Conservation (phyloP, 192 early-diverging fungal species). For the Hyaloraphidium curvatum region DNA sequence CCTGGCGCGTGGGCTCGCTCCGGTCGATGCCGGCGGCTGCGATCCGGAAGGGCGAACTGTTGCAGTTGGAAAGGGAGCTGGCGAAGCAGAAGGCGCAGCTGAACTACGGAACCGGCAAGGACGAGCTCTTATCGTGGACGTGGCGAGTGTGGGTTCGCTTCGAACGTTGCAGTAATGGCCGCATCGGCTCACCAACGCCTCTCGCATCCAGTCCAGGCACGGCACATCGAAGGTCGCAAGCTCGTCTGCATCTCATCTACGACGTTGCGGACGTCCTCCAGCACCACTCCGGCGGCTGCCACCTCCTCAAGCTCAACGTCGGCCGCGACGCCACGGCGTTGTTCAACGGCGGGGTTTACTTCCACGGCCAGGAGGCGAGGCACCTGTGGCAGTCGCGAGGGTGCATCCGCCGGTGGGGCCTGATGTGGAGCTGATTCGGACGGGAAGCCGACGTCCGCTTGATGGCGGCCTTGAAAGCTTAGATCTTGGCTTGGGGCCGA, state of each 20-base stretch:
- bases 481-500: too few species aligned
- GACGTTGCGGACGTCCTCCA: slow-evolving; percentile 63
- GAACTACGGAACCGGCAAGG: slow-evolving; percentile 51
- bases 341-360: slow-evolving; percentile 82
- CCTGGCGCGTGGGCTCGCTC: slow-evolving; percentile 45
- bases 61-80: slow-evolving; percentile 66
- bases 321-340: slow-evolving; percentile 71
- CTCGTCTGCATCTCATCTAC: slow-evolving; percentile 67
- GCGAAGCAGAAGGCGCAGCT: slow-evolving; percentile 32
- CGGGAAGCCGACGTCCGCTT: too few species aligned
- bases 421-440: too few species aligned
- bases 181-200: too few species aligned
- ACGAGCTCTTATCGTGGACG: slow-evolving; percentile 32
- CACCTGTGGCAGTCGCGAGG: too few species aligned
- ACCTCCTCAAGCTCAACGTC: slow-evolving; percentile 43
- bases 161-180: too few species aligned
- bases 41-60: slow-evolving; percentile 50
- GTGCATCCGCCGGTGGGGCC: too few species aligned
- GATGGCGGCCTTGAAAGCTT: too few species aligned
- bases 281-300: slow-evolving; percentile 72
- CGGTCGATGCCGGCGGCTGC: slow-evolving; percentile 62
- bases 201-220: too few species aligned
- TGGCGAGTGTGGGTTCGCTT: slow-evolving; percentile 19
- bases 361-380: slow-evolving; percentile 67
- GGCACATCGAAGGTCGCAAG: too few species aligned